phyloP scores from a whole-genome alignment of 495 filamentous ascomycete species.

The Penicillium verhagenii region DNA sequence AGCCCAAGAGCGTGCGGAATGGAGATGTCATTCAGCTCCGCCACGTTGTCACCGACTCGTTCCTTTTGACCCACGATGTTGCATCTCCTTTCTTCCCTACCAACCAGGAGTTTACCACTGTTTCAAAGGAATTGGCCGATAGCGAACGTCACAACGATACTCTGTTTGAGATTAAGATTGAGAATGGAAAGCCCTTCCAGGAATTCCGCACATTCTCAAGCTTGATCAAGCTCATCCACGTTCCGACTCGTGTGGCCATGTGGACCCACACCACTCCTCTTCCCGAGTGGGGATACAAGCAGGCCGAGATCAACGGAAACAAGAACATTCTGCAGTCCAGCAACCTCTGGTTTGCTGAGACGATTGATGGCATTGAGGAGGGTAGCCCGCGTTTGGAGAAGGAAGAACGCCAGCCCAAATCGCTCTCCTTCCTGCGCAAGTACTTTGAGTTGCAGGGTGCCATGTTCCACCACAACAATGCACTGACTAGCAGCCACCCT shows the following conservation, averaged over 20 bases:
- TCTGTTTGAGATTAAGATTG: conserved; percentile 88
- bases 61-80: conserved; percentile 93
- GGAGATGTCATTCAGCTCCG: conserved; percentile 85
- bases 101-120: conserved; percentile 96
- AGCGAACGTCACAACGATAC: conserved; percentile 86
- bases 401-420: conserved; percentile 73
- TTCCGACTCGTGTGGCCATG: conserved; percentile 94
- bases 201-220: conserved; percentile 86
- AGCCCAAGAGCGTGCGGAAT: conserved; percentile 69
- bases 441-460: conserved; percentile 95
- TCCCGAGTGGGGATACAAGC: conserved; percentile 94
- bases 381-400: conserved; percentile 68
- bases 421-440: conserved; percentile 84
- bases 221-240: conserved; percentile 92
- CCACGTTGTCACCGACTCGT: conserved; percentile 83
- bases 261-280: conserved; percentile 95
- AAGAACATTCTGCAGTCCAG: conserved; percentile 89
- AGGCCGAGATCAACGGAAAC: conserved; percentile 99
- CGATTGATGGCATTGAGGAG: conserved; percentile 73
- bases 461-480: conserved; percentile 99
- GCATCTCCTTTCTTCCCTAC: conserved; percentile 97
- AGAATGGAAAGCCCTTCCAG: conserved; percentile 77
- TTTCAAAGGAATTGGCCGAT: conserved; percentile 67
- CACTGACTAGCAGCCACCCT: conserved; percentile 92
- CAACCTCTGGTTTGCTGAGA: conserved; percentile 93